These are phyloP conservation scores for Rhododendron mucronatum DNA, from an alignment of 148 eudicot species.

Conservation along the genomic window DNA sequence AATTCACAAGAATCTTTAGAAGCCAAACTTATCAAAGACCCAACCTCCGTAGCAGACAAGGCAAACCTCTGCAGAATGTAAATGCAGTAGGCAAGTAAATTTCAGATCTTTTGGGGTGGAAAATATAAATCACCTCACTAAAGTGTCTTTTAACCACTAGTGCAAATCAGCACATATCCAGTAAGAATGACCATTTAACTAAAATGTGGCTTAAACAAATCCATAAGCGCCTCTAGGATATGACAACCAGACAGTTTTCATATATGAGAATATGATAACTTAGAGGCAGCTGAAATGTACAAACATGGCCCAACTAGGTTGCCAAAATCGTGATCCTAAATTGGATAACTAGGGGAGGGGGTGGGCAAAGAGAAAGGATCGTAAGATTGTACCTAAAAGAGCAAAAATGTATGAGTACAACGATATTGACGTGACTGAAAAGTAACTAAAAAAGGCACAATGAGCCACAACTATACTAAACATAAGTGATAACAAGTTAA, in stretches of 20 bases:
- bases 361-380: neutral
- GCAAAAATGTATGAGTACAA: neutral
- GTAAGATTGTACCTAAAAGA: neutral
- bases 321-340: neutral
- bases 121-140: neutral
- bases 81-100: constrained; percentile 8
- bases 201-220: neutral
- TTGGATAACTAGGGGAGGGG: neutral
- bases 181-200: neutral
- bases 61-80: constrained; percentile 59
- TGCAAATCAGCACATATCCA: neutral
- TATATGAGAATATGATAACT: neutral
- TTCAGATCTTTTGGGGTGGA: neutral
- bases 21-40: constrained; percentile 68
- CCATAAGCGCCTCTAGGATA: neutral
- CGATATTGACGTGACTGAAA: neutral
- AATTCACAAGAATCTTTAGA: constrained; percentile 74
- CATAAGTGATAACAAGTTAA: neutral
- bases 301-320: neutral
- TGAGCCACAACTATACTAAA: neutral
- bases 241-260: neutral
- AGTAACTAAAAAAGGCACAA: neutral
- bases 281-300: neutral
- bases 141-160: neutral
- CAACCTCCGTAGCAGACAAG: constrained; percentile 78